Conservation (phyloP, 768 basidiomycete species). For the Amanita polypyramis region DNA sequence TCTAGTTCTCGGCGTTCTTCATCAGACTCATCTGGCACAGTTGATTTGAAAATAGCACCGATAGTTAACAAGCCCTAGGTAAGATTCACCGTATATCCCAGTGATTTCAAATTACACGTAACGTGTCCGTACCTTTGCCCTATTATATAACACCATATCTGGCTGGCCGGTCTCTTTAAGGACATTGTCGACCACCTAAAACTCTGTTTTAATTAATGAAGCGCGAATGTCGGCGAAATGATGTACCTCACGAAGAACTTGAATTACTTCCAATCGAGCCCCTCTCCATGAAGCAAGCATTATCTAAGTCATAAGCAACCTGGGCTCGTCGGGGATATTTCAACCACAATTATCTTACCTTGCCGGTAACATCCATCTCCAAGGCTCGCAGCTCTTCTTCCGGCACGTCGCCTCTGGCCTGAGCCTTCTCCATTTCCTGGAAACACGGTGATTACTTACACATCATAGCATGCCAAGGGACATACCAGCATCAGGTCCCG, state of each 20-base stretch:
- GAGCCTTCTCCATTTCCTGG: conserved; percentile 84
- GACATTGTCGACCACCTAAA: conserved; percentile 71
- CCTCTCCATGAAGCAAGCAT: conserved; percentile 97
- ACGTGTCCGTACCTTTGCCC: conserved; percentile 61
- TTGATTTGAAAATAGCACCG: conserved; percentile 83
- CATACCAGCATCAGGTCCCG: conserved; percentile 61
- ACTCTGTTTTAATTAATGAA: conserved; percentile 6
- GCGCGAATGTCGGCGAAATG: neutral
- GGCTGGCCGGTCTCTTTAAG: conserved; percentile 69
- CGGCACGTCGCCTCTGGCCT: conserved; percentile 77
- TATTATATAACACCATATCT: conserved; percentile 61
- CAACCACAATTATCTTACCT: conserved; percentile 29
- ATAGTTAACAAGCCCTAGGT: conserved; percentile 73
- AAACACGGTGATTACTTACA: conserved; percentile 8
- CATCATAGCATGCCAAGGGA: conserved; percentile 1
- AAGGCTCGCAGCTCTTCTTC: conserved; percentile 81
- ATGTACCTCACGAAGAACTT: conserved; percentile 65
- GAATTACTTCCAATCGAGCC: conserved; percentile 88
- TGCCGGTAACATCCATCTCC: conserved; percentile 90
- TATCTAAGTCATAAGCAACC: conserved; percentile 37
- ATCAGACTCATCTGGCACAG: conserved; percentile 82
- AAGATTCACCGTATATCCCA: neutral
- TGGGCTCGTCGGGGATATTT: neutral
- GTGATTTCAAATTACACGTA: neutral
- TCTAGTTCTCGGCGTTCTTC: conserved; percentile 93